Percentiles rank a stretch among this genome's conserved stretches.
Conservation (phyloP, 179 eudicot species). For the Nepenthes alata region DNA sequence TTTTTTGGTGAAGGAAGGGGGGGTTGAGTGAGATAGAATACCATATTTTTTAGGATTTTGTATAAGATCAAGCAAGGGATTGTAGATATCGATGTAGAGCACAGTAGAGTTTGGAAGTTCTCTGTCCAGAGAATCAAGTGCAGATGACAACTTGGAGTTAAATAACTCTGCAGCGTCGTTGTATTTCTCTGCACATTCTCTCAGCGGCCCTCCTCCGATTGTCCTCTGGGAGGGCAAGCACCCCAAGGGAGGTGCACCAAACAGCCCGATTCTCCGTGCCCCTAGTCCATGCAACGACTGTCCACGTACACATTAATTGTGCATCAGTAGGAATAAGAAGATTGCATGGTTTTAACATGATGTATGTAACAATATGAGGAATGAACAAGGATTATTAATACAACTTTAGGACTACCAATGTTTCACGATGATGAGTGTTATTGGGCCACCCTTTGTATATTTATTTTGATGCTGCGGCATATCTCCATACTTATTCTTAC, state of each 20-base stretch:
- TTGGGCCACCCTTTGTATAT: too few relatives aligned
- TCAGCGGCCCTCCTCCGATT: slow-evolving; percentile 45
- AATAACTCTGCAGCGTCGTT: slow-evolving; percentile 43
- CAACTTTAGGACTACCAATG: too few relatives aligned
- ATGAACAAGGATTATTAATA: neutral
- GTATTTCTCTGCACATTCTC: slow-evolving; percentile 46
- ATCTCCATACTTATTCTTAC: too few relatives aligned
- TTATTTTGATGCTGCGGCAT: too few relatives aligned
- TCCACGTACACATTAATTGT: neutral
- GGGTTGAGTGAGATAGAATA: slow-evolving; percentile 5
- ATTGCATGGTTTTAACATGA: too few relatives aligned
- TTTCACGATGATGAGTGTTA: too few relatives aligned
- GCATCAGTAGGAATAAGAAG: neutral
- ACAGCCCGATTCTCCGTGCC: slow-evolving; percentile 47
- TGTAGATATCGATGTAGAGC: slow-evolving; percentile 45
- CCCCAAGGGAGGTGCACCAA: slow-evolving; percentile 66
- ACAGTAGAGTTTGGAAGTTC: slow-evolving; percentile 29
- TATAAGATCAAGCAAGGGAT: slow-evolving; percentile 36
- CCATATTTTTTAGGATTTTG: slow-evolving; percentile 46
- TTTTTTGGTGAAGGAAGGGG: too few relatives aligned
- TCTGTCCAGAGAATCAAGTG: slow-evolving; percentile 19
- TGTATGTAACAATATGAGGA: neutral
- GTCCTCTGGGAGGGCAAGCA: slow-evolving; percentile 85
- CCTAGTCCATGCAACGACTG: slow-evolving; percentile 53
- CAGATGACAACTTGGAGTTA: slow-evolving; percentile 40